Base-by-base conservation (phyloP, 1,284 basidiomycete species). In the Ganoderma multipileum region DNA sequence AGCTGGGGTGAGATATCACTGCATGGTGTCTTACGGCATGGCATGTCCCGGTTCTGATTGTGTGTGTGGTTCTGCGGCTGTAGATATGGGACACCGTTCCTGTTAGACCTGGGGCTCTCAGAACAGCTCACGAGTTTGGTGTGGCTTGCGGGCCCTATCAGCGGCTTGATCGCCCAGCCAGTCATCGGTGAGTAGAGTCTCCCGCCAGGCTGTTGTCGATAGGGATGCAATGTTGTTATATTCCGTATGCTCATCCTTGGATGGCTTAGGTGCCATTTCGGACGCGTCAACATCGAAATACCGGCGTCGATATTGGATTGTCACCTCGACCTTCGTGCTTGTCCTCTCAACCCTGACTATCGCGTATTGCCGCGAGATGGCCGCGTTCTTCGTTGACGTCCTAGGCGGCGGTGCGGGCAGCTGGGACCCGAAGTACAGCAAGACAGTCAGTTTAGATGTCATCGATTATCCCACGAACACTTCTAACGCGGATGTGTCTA, bases 71-170 rank as follows among this genome's bases (percentile, higher is more conserved):
- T 44, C 18, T 14, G 55, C 41, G 72, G 23, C 20, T 9, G 73
- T 68, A 96, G 95, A 76, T 97, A 97, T 77, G 96, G 96, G 39
- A 98, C 96, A 2, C 97, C 97, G 0, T 98, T 98, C 80, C 84
- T 99, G 55, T 86, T 98, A 14, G 88, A 87, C 18, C 89, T 99
- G 14, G 97, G 97, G 11, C 86, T 99, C 38, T 93, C 95, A 1
- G 96, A 97, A 78, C 90, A 95, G 76, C 84, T 95, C 36, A 98
- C 98, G 5, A 94, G 95, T 66, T 86, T 98, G 18, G 97, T 99
- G 38, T 99, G 97, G 97, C 87, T 99, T 57, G 97, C 97, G 38
- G 98, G 97, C 6, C 96, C 96, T 11, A 93, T 99, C 68, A 95
- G 94, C 67, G 97, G 97, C 8, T 85, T 99, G 59, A 85, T 99